A percentile compares a stretch with the other conserved stretches of the same genome.
phyloP scores from a whole-genome alignment of 176 grass and related monocot genomes.

The Carex parvula region DNA sequence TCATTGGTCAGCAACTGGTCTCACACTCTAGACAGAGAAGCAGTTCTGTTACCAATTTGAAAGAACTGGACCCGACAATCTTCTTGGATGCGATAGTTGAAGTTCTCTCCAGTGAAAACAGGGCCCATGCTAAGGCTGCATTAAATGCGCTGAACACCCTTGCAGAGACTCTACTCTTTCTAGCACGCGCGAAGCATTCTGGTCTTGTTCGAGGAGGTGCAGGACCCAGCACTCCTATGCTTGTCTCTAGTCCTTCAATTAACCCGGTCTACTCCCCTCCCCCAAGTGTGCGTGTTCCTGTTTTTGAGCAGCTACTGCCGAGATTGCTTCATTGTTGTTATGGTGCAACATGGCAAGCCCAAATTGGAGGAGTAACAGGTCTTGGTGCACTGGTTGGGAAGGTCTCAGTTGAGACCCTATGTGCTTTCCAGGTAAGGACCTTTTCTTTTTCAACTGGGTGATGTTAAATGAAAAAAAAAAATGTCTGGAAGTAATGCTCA shows the following conservation, averaged over 20 bases:
- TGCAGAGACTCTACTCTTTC: constrained; percentile 82
- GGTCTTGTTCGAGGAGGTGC: constrained; percentile 65
- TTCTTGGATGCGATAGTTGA: constrained; percentile 96
- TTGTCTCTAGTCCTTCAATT: constrained; percentile 92
- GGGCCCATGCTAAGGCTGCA: constrained; percentile 87
- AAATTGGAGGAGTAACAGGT: constrained; percentile 97
- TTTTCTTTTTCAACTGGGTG: neutral
- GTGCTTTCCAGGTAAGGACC: constrained; percentile 91
- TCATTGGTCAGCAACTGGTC: constrained; percentile 25
- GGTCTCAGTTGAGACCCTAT: constrained; percentile 89
- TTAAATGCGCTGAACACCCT: constrained; percentile 80
- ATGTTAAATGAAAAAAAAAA: neutral
- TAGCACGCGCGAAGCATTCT: constrained; percentile 79
- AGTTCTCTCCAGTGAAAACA: constrained; percentile 84
- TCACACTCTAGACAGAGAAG: constrained; percentile 56
- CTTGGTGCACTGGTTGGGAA: constrained; percentile 94
- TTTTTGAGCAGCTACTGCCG: constrained; percentile 90
- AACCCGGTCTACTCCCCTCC: constrained; percentile 99
- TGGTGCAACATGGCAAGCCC: constrained; percentile 93
- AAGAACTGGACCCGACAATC: constrained; percentile 85
- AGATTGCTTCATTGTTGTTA: constrained; percentile 96
- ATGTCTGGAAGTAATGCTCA: neutral
- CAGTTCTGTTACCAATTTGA: constrained; percentile 72
- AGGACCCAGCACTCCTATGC: constrained; percentile 85
- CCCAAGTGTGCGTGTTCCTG: constrained; percentile 85